phyloP scores from a whole-genome alignment of 179 eudicot species.

The Gypsophila paniculata region DNA sequence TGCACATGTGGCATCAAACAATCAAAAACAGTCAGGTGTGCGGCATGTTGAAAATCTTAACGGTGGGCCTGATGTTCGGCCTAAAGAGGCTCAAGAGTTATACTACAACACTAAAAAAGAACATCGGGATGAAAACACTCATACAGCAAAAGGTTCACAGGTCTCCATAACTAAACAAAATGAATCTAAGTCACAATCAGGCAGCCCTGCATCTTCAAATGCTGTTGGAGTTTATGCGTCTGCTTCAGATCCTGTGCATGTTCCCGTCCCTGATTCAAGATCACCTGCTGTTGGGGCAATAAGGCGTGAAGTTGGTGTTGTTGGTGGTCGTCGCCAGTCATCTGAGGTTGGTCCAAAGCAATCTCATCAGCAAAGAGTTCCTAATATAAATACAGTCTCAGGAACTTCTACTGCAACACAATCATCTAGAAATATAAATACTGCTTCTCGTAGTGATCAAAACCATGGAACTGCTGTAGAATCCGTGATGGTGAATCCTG shows the following conservation, averaged over 20 bases:
- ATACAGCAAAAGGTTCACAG: slow-evolving; percentile 29
- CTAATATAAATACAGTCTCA: slow-evolving; percentile 39
- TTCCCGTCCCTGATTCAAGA: slow-evolving; percentile 72
- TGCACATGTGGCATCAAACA: slow-evolving; percentile 34
- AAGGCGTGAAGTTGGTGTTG: slow-evolving; percentile 82
- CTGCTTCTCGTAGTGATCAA: slow-evolving; percentile 41
- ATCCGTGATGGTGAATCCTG: slow-evolving; percentile 31
- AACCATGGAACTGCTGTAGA: slow-evolving; percentile 38
- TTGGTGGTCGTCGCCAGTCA: slow-evolving; percentile 70
- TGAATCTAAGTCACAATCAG: slow-evolving; percentile 35
- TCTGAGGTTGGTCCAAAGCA: slow-evolving; percentile 47
- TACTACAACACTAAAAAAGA: slow-evolving; percentile 33
- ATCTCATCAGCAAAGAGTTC: slow-evolving; percentile 40
- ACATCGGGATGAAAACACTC: slow-evolving; percentile 30
- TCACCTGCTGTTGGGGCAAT: slow-evolving; percentile 74
- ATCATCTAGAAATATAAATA: slow-evolving; percentile 30
- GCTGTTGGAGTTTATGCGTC: slow-evolving; percentile 80
- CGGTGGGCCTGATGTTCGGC: slow-evolving; percentile 37
- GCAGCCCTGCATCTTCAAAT: slow-evolving; percentile 39
- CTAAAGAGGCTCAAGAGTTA: slow-evolving; percentile 35
- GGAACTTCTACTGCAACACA: slow-evolving; percentile 46
- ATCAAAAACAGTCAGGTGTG: slow-evolving; percentile 43
- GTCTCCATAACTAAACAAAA: slow-evolving; percentile 32
- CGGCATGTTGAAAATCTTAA: slow-evolving; percentile 33
- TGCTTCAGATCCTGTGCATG: slow-evolving; percentile 91